A percentile compares a stretch with the other conserved stretches of the same genome.
These are phyloP conservation scores for Populus tomentosa DNA, from an alignment of 441 rosid species.

Conservation along the genomic window DNA sequence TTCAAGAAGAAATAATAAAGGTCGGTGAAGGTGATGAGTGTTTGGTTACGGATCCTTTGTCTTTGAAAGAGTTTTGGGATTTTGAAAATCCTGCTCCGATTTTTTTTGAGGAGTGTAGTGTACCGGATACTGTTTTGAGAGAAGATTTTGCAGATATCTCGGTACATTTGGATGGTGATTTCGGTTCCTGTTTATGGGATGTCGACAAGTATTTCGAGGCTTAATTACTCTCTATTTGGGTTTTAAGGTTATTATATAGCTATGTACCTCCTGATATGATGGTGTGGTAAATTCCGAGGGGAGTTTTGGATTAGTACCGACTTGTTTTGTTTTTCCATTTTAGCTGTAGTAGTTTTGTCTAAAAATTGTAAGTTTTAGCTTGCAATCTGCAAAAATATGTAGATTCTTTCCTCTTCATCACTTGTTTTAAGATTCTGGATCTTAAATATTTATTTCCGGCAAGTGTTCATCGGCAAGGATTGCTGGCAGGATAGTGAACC, in stretches of 20 bases:
- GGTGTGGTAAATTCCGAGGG: constrained; percentile 33
- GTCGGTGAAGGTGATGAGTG: background rate
- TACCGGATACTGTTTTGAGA: constrained; percentile 15
- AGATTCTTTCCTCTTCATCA: too few relatives aligned
- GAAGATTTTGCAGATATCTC: constrained; percentile 29
- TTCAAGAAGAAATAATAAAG: background rate
- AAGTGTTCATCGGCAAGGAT: background rate
- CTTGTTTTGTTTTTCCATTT: background rate
- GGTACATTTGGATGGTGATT: constrained; percentile 33
- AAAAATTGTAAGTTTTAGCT: background rate
- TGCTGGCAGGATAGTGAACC: background rate
- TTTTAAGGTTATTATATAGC: background rate
- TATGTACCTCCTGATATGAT: too few relatives aligned
- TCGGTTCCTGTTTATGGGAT: constrained; percentile 59
- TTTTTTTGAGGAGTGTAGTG: constrained; percentile 41
- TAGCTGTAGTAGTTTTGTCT: constrained; percentile 9
- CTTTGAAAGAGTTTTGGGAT: constrained; percentile 22
- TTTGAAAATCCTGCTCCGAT: constrained; percentile 29
- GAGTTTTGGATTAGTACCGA: constrained; percentile 29
- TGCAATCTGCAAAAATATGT: too few relatives aligned
- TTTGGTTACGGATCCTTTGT: background rate
- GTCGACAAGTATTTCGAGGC: constrained; percentile 47
- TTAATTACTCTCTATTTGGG: background rate
- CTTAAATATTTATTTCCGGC: too few relatives aligned
- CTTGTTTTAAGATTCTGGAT: too few relatives aligned